These are phyloP conservation scores for Diaporthe citri DNA, from an alignment of 2,329 filamentous ascomycete species.

Conservation along the genomic window DNA sequence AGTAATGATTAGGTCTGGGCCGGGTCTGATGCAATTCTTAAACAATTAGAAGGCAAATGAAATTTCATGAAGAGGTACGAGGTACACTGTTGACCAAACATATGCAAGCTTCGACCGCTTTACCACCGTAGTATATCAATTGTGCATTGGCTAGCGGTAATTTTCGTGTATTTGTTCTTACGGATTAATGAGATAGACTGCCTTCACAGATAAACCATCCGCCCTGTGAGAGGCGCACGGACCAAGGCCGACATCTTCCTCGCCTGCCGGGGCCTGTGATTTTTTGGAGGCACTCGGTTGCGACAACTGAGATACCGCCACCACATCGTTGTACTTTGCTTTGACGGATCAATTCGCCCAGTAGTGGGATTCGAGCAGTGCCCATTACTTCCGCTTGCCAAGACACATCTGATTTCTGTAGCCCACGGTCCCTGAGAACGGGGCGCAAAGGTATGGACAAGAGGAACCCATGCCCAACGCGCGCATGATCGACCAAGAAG, in stretches of 20 bases:
- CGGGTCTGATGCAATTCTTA: slow-evolving; percentile 37
- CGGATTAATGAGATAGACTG: too few species aligned
- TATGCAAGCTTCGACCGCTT: not conserved
- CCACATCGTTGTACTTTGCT: not conserved
- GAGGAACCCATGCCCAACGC: not conserved
- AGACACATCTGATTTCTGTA: not conserved
- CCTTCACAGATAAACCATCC: too few species aligned
- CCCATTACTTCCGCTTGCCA: not conserved
- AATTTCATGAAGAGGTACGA: slow-evolving; percentile 29
- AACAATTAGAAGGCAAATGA: slow-evolving; percentile 37
- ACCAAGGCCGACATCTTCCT: not conserved
- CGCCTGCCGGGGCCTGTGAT: slow-evolving; percentile 34
- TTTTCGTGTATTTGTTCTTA: too few species aligned
- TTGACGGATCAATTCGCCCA: not conserved
- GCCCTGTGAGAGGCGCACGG: slow-evolving; percentile 12
- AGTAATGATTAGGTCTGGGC: slow-evolving; percentile 41
- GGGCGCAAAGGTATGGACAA: slow-evolving; percentile 17
- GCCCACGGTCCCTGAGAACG: not conserved
- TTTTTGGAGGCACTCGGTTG: slow-evolving; percentile 27
- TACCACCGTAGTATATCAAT: too few species aligned
- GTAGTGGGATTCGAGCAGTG: not conserved
- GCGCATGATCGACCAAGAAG: not conserved
- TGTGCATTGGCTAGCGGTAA: too few species aligned
- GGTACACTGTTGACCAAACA: not conserved
- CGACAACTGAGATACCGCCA: not conserved